Evolutionary conservation across 768 basidiomycete species (phyloP).

Genomic region (Chlorophyllum brunneum): DNA sequence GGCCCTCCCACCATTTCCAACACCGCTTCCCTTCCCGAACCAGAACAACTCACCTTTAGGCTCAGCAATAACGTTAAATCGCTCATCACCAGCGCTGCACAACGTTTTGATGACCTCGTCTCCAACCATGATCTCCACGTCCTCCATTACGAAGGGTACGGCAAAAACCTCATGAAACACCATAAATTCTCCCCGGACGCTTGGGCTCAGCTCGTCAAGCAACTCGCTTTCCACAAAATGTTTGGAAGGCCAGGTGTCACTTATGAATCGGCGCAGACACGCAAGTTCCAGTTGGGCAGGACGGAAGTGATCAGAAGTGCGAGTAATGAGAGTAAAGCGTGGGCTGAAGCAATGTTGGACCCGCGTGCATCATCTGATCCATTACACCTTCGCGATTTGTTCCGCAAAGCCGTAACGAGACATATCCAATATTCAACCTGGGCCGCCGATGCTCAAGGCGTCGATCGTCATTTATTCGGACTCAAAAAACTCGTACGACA

Average conservation of each 20-base stretch:
- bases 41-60: conserved; percentile 69
- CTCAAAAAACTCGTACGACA: conserved; percentile 71
- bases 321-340: conserved; percentile 78
- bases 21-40: conserved; percentile 44
- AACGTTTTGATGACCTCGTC: conserved; percentile 73
- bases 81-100: conserved; percentile 55
- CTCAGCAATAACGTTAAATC: conserved; percentile 50
- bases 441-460: conserved; percentile 93
- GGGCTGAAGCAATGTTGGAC: conserved; percentile 87
- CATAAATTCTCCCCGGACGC: conserved; percentile 88
- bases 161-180: conserved; percentile 81
- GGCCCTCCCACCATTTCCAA: conserved; percentile 42
- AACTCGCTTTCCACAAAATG: conserved; percentile 93
- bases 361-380: conserved; percentile 26
- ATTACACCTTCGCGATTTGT: conserved; percentile 54
- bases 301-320: conserved; percentile 94
- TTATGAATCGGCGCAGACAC: conserved; percentile 94
- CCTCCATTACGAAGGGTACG: conserved; percentile 84
- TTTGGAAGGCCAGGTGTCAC: conserved; percentile 68
- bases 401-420: conserved; percentile 71
- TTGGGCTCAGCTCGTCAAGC: conserved; percentile 93
- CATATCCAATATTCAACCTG: conserved; percentile 86
- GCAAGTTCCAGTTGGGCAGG: conserved; percentile 85
- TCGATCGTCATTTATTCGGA: conserved; percentile 94
- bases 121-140: conserved; percentile 78